Evolutionary conservation across 345 rosid species (phyloP).

Genomic region (Moricandia arvensis): DNA sequence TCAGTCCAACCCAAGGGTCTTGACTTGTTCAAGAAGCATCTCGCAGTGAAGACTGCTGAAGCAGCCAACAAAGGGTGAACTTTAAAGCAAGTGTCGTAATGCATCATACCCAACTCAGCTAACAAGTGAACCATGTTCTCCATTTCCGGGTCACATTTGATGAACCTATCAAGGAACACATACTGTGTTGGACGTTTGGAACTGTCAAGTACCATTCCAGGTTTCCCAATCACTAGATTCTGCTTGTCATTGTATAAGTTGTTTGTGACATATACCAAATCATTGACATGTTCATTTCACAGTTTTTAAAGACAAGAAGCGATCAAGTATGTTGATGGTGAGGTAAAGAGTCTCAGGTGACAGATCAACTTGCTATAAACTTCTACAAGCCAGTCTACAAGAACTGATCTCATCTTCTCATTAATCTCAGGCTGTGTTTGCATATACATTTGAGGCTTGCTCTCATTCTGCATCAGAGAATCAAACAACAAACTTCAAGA

Average conservation of each 20-base stretch:
- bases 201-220: conserved; percentile 90
- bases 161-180: conserved; percentile 79
- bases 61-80: conserved; percentile 82
- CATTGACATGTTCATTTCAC: conserved; percentile 65
- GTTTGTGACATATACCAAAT: conserved; percentile 74
- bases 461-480: conserved; percentile 55
- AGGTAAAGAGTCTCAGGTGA: conserved; percentile 28
- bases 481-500: not conserved
- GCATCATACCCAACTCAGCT: conserved; percentile 82
- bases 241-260: conserved; percentile 60
- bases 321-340: conserved; percentile 74
- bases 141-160: conserved; percentile 62
- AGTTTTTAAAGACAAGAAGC: conserved; percentile 63
- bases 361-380: conserved; percentile 42
- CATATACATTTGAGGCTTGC: conserved; percentile 67
- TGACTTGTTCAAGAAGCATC: conserved; percentile 53
- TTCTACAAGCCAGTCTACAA: conserved; percentile 91
- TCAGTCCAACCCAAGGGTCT: conserved; percentile 59
- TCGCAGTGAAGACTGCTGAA: conserved; percentile 88
- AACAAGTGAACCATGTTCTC: conserved; percentile 81
- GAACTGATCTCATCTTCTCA: conserved; percentile 82
- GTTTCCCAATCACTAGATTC: conserved; percentile 59
- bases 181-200: conserved; percentile 88
- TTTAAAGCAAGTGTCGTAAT: conserved; percentile 47
- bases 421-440: conserved; percentile 67